A percentile compares a stretch with the other conserved stretches of the same genome.
Conservation (phyloP, 1,284 basidiomycete genomes). For the Salmacisia buchloeana region DNA sequence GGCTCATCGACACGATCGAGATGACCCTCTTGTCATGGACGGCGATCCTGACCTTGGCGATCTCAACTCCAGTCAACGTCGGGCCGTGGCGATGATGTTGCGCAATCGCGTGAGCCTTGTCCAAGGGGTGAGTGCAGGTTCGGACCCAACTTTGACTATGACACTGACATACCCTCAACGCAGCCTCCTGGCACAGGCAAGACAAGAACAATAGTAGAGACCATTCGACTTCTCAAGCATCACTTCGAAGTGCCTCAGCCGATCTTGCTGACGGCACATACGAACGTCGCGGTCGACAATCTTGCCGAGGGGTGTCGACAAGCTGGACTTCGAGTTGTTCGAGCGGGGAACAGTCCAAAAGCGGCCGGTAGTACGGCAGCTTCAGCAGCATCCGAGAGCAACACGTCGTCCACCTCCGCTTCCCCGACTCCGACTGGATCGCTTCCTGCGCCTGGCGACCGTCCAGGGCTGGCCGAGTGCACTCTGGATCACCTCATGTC, state of each 20-base stretch:
- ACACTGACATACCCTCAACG: neutral
- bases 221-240: conserved; percentile 74
- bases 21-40: conserved; percentile 62
- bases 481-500: neutral
- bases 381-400: no score
- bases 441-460: neutral
- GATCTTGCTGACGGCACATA: conserved; percentile 82
- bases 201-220: conserved; percentile 82
- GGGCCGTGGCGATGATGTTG: conserved; percentile 81
- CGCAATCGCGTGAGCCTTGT: conserved; percentile 71
- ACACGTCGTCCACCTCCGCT: neutral
- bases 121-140: conserved; percentile 66
- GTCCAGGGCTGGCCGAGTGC: neutral
- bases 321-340: conserved; percentile 67
- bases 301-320: conserved; percentile 64
- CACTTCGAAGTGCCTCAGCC: conserved; percentile 79
- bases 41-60: conserved; percentile 68
- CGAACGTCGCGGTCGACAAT: conserved; percentile 91
- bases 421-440: neutral
- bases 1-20: conserved; percentile 52
- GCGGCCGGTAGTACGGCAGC: neutral
- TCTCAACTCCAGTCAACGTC: conserved; percentile 72
- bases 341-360: conserved; percentile 58
- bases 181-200: conserved; percentile 95
- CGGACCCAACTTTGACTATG: neutral